phyloP scores from a whole-genome alignment of 106 monocot genomes.

The Ottelia alismoides region DNA sequence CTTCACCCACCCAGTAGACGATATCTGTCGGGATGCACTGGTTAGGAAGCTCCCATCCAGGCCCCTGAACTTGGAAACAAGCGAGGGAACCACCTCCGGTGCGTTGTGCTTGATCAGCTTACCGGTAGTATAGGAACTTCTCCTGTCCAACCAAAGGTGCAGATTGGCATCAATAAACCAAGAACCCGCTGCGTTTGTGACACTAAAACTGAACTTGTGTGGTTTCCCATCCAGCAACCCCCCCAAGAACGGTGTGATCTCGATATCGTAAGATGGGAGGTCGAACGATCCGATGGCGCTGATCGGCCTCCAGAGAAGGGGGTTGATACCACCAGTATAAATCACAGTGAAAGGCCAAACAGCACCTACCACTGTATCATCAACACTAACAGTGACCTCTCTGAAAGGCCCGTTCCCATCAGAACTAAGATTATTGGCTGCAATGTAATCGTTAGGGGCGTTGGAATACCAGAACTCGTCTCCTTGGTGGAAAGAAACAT shows the following conservation, averaged over 20 bases:
- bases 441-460: slow-evolving; percentile 55
- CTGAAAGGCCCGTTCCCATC: slow-evolving; percentile 63
- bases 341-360: slow-evolving; percentile 95
- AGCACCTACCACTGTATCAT: slow-evolving; percentile 48
- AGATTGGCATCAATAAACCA: slow-evolving; percentile 94
- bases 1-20: slow-evolving; percentile 67
- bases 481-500: slow-evolving; percentile 56
- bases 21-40: slow-evolving; percentile 32
- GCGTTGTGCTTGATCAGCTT: slow-evolving; percentile 37
- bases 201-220: slow-evolving; percentile 65
- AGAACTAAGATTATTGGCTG: slow-evolving; percentile 40
- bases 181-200: slow-evolving; percentile 49
- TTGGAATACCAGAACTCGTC: slow-evolving; percentile 93
- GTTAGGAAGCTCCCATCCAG: slow-evolving; percentile 64
- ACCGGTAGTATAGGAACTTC: slow-evolving; percentile 33
- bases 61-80: slow-evolving; percentile 37
- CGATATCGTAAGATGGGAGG: slow-evolving; percentile 74
- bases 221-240: slow-evolving; percentile 62
- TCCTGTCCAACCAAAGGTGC: slow-evolving; percentile 84
- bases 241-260: slow-evolving; percentile 79
- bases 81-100: slow-evolving; percentile 10
- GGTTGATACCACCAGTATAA: slow-evolving; percentile 82
- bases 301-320: slow-evolving; percentile 91
- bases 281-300: slow-evolving; percentile 83
- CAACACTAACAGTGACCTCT: slow-evolving; percentile 50